These are phyloP conservation scores for Massospora cicadina DNA, from an alignment of 371 early-diverging fungal genomes.

Conservation along the genomic window DNA sequence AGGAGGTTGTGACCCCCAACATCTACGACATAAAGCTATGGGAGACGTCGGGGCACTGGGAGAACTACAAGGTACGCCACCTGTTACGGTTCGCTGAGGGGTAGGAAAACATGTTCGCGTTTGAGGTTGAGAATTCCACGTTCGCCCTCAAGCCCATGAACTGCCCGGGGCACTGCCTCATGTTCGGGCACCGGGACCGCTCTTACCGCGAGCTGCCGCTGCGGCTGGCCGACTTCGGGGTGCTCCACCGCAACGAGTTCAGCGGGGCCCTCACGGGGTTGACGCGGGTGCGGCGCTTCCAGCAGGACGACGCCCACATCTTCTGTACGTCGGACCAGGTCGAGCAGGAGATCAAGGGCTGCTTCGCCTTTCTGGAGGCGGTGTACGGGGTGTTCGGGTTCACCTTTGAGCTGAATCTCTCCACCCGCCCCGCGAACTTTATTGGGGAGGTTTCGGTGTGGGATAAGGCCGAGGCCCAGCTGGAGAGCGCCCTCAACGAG, in stretches of 20 bases:
- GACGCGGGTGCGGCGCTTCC: conserved; percentile 87
- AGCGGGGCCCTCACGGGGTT: conserved; percentile 86
- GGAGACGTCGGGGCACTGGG: conserved; percentile 91
- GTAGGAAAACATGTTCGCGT: conserved; percentile 83
- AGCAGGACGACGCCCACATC: conserved; percentile 97
- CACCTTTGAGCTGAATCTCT: conserved; percentile 74
- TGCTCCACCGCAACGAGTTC: conserved; percentile 82
- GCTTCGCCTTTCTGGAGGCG: conserved; percentile 65
- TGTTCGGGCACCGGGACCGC: conserved; percentile 63
- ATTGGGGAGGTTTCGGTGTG: conserved; percentile 89
- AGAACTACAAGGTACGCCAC: conserved; percentile 49
- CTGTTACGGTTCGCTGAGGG: conserved; percentile 4
- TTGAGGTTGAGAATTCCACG: conserved; percentile 55
- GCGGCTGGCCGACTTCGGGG: conserved; percentile 87
- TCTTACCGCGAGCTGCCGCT: conserved; percentile 88
- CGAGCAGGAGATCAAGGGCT: conserved; percentile 52
- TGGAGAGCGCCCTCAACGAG: conserved; percentile 61
- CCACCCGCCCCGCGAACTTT: conserved; percentile 96
- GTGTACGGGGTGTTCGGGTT: conserved; percentile 87
- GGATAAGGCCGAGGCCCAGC: conserved; percentile 81
- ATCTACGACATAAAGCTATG: conserved; percentile 88
- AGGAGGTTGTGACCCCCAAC: conserved; percentile 92
- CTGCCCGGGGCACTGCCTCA: conserved; percentile 92
- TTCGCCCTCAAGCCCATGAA: conserved; percentile 96
- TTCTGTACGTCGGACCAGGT: conserved; percentile 70